Evolutionary conservation across 2,329 filamentous ascomycete genomes (phyloP).

Genomic region (Leptographium procerum): DNA sequence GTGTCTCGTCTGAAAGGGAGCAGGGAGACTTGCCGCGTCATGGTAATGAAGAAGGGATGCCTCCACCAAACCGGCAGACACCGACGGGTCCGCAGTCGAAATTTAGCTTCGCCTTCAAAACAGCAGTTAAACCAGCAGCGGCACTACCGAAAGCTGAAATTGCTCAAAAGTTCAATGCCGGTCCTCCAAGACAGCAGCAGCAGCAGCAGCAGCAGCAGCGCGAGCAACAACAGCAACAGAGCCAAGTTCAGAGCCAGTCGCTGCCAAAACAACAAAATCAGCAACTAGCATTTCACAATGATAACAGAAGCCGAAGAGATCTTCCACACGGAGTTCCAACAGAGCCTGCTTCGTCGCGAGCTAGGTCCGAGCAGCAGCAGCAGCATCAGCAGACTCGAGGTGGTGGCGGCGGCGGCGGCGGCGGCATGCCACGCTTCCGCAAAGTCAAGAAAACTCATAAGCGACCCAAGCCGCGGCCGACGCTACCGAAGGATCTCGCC

Average conservation of each 20-base stretch:
- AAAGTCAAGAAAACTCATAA: slow-evolving; percentile 58
- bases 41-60: slow-evolving; percentile 29
- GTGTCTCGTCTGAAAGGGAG: neutral
- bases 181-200: slow-evolving; percentile 23
- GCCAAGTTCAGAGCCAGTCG: neutral
- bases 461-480: slow-evolving; percentile 59
- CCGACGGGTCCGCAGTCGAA: slow-evolving; percentile 51
- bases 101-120: slow-evolving; percentile 91
- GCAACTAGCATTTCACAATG: slow-evolving; percentile 7
- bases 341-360: slow-evolving; percentile 39
- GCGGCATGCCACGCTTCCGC: slow-evolving; percentile 38
- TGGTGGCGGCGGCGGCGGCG: slow-evolving; percentile 9
- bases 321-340: slow-evolving; percentile 39
- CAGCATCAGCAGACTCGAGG: neutral
- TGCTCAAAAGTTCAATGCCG: slow-evolving; percentile 56
- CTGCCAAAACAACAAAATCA: neutral
- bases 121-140: slow-evolving; percentile 47
- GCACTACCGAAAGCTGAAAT: slow-evolving; percentile 53
- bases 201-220: slow-evolving; percentile 15
- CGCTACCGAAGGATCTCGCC: slow-evolving; percentile 59
- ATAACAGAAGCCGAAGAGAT: slow-evolving; percentile 25
- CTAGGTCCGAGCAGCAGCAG: slow-evolving; percentile 12
- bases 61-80: slow-evolving; percentile 39
- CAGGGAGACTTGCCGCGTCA: neutral
- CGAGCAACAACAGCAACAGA: slow-evolving; percentile 12